A percentile compares a stretch with the other conserved stretches of the same genome.
Evolutionary conservation across 768 basidiomycete species (phyloP).

Genomic region (Punctularia strigosozonata): DNA sequence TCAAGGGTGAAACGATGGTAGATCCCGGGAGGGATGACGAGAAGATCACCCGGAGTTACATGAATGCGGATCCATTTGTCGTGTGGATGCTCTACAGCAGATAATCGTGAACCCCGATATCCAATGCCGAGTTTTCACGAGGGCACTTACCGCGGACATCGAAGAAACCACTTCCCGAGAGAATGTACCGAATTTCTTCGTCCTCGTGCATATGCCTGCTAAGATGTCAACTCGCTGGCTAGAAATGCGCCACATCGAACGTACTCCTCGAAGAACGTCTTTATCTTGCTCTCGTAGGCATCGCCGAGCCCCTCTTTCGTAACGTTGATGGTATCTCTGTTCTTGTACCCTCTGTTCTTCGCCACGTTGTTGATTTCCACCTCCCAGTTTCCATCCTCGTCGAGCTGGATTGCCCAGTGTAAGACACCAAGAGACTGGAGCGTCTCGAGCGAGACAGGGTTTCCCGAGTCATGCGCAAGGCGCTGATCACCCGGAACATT

Average conservation of each 20-base stretch:
- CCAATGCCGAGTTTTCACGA: not conserved
- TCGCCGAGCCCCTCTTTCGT: slow-evolving; percentile 75
- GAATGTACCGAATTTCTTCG: slow-evolving; percentile 87
- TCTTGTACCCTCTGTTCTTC: slow-evolving; percentile 64
- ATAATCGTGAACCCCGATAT: not conserved
- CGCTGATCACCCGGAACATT: slow-evolving; percentile 74
- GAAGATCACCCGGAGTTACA: slow-evolving; percentile 66
- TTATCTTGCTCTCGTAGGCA: slow-evolving; percentile 71
- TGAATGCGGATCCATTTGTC: slow-evolving; percentile 78
- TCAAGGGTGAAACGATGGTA: slow-evolving; percentile 95
- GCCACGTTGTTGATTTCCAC: slow-evolving; percentile 51
- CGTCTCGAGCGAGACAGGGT: slow-evolving; percentile 33
- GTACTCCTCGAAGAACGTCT: slow-evolving; percentile 76
- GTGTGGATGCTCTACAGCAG: slow-evolving; percentile 41
- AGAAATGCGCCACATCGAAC: not conserved
- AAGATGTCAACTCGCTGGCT: slow-evolving; percentile 1
- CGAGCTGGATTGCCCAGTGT: slow-evolving; percentile 55
- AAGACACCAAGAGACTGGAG: slow-evolving; percentile 53
- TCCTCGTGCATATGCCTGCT: slow-evolving; percentile 87
- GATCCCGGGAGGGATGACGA: slow-evolving; percentile 83
- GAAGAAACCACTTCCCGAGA: slow-evolving; percentile 84
- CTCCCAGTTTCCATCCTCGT: slow-evolving; percentile 33
- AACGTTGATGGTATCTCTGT: slow-evolving; percentile 69
- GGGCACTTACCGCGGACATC: slow-evolving; percentile 66
- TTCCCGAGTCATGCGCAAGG: slow-evolving; percentile 61